phyloP scores from a whole-genome alignment of 176 grass and related monocot species.

The Olyra latifolia region DNA sequence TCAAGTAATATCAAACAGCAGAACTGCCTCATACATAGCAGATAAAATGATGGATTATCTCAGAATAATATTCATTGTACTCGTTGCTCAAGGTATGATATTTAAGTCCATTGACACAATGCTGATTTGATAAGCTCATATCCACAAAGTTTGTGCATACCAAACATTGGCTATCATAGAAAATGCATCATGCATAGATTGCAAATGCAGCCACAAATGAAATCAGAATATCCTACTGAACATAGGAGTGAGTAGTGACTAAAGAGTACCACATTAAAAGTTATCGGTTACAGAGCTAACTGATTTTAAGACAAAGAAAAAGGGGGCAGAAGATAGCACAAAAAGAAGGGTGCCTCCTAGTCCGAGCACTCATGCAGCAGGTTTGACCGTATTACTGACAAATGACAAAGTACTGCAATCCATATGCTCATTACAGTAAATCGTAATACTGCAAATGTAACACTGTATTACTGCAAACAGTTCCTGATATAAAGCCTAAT shows the following conservation, averaged over 20 bases:
- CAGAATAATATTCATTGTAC: background rate
- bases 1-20: background rate
- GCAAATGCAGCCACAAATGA: background rate
- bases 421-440: background rate
- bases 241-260: background rate
- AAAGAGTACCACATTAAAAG: too few species aligned
- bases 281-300: background rate
- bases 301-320: too few species aligned
- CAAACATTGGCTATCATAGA: background rate
- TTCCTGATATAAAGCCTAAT: background rate
- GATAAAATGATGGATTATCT: background rate
- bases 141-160: background rate
- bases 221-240: constrained; percentile 5
- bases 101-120: background rate
- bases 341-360: background rate
- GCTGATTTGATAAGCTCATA: background rate
- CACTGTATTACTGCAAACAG: background rate
- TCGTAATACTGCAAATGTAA: background rate
- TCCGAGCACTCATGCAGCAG: background rate
- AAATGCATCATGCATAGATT: background rate
- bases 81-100: background rate
- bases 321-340: background rate
- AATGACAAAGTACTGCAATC: background rate
- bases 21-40: constrained; percentile 1
- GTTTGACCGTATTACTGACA: background rate